A percentile compares a stretch with the other conserved stretches of the same genome.
Evolutionary conservation across 202 grass and related monocot genomes (phyloP).

Genomic region (Carex sylvatica): DNA sequence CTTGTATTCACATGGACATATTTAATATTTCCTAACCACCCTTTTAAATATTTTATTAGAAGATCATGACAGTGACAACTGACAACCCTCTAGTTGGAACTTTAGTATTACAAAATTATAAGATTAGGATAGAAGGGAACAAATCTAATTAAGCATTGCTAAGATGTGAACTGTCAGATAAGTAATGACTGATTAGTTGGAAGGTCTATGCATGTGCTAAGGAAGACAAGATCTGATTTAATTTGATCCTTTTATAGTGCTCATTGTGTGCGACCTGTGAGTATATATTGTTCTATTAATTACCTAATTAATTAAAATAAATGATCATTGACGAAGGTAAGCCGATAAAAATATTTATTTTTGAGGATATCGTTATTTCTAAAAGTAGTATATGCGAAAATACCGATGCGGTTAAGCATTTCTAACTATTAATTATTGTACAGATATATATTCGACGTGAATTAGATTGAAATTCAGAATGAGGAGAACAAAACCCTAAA

Average conservation of each 20-base stretch:
- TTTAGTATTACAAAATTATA: background rate
- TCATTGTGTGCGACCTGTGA: background rate
- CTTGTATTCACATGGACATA: background rate
- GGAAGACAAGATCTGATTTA: background rate
- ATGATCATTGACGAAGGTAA: too few species aligned
- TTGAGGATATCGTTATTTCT: too few species aligned
- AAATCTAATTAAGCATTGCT: conserved; percentile 14
- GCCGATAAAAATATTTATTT: too few species aligned
- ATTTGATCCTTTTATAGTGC: background rate
- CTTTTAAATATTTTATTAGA: background rate
- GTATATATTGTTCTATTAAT: background rate
- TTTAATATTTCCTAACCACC: background rate
- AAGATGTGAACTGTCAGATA: conserved; percentile 9
- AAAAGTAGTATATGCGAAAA: too few species aligned
- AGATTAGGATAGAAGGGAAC: conserved; percentile 17
- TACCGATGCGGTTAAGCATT: too few species aligned
- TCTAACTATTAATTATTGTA: too few species aligned
- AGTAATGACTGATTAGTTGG: conserved; percentile 5
- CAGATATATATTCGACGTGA: background rate
- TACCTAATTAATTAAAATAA: background rate
- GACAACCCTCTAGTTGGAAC: conserved; percentile 7
- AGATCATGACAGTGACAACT: conserved; percentile 20
- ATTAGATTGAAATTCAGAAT: background rate
- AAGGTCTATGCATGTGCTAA: conserved; percentile 16
- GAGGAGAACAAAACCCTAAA: too few species aligned